Base-by-base conservation (phyloP, 148 eudicot species). In the Rhododendron molle region DNA sequence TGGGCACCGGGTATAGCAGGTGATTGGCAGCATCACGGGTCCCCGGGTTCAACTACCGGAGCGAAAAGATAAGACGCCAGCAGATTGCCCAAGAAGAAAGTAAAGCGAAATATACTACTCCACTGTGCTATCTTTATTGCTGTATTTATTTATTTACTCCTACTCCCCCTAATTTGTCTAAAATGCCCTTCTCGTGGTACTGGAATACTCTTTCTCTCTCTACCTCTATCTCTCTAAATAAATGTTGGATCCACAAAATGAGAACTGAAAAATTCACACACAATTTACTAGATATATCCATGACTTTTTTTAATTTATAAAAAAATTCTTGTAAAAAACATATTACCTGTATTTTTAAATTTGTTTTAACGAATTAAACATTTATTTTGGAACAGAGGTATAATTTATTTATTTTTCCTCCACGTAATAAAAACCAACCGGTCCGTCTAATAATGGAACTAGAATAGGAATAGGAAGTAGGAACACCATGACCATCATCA, bases 11-110 rank as follows among this genome's bases (percentile, higher is more conserved):
- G 58, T 83, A 18, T 69, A 83, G 58, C 58, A 30, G 78, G 85
- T 83, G 38, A 82, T 18, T 49, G 52, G 26, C 43, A 15, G 40
- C 77, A 6, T 83, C 84, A 83, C 84, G 84, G 84, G 74, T 81
- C 74, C 73, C 62, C 50, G 73, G 84, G 84, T 43, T 67, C 76
- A 83, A 83, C 85, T 23, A 83, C 78, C 60, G 58, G 85, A 7
- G 38, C 36, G 38, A 18, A 82, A 82, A 38, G 62, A 50, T 28
- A 52, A 80, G 83, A 30, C 62, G 67, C 65, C 83, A 52, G 67
- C 49, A 36, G 43, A 58, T 81, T 56, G 72, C 71, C 47, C 71
- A 30, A 21, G 34, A 81, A 34, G 14, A 54, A 80, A 52, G 83
- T 9, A 18, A 80, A 67, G 32, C 69, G 71, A 62, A 62, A 58